Evolutionary conservation across 108 stramenopile genomes (phyloP), one percentile per base, ranked within the genome.

Genomic region (Pseudonitzschia delicatissima): DNA sequence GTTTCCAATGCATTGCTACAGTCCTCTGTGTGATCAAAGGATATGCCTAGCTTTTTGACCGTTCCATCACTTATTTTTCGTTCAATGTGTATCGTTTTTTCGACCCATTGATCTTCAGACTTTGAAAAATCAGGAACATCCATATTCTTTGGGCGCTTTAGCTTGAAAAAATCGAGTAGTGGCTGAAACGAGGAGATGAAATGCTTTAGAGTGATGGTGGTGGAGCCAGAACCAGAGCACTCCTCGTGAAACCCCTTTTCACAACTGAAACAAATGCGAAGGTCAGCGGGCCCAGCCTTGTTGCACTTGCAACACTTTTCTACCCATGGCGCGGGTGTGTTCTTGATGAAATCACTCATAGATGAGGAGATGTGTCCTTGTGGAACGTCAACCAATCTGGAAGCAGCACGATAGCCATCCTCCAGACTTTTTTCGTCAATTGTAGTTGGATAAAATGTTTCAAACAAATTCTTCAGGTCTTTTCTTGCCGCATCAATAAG

Each of bases 281-380:
- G 36, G 17, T 47, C 45, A 27, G 3, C 3, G 31, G 62, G 45
- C n/a, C 36, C 34, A 7, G 18, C 53, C 40, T 60, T 42, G n/a
- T 37, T 37, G 15, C 76, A 66, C n/a, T 17, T 33, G 13, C 26
- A 39, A 48, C 64, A 64, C 18, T 9, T 29, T 17, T 52, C 35
- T 5, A 33, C 40, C 69, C 73, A 80, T 4, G 73, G 73, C 17
- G 18, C 44, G 9, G 73, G 73, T 17, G 44, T 31, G 33, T 45
- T 34, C n/a, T 57, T 58, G 1, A 80, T 51, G 18, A 68, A 26
- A 17, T 51, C 64, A 0, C 25, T 37, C 6, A 71, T 37, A 55
- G 23, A 25, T 13, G 11, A 33, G 4, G 63, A 28, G 7, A 37
- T 40, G 42, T 4, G 2, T 1, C 5, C 20, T 6, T 42, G 5